A percentile compares a stretch with the other conserved stretches of the same genome.
phyloP scores from a whole-genome alignment of 1,284 basidiomycete genomes.

The Microbotryum lychnidis-dioicae region DNA sequence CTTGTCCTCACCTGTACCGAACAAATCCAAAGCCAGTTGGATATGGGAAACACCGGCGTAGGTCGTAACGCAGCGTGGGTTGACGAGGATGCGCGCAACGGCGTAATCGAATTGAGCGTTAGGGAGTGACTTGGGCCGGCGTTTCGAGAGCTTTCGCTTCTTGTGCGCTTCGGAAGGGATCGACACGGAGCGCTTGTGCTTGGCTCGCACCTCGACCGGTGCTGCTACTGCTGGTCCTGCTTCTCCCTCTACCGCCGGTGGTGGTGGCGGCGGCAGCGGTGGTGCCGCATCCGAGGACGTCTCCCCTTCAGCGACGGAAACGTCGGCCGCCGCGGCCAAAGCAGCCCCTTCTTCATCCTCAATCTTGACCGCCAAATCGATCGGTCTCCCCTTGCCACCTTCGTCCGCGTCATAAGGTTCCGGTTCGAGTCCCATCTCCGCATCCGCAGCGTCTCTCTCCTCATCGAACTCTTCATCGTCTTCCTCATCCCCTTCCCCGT shows the following conservation, averaged over 20 bases:
- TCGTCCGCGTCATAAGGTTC: constrained; percentile 28
- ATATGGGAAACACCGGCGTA: constrained; percentile 93
- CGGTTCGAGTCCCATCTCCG: constrained; percentile 9
- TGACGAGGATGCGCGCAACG: constrained; percentile 65
- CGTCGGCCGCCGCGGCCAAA: constrained; percentile 16
- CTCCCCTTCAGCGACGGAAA: constrained; percentile 1
- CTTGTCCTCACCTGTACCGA: constrained; percentile 61
- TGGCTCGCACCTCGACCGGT: neutral
- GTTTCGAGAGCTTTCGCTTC: constrained; percentile 46
- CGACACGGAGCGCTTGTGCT: neutral
- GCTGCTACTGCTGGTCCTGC: neutral
- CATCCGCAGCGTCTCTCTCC: constrained; percentile 14
- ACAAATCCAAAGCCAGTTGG: constrained; percentile 79
- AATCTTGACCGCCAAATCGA: constrained; percentile 33
- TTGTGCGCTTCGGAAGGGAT: constrained; percentile 39
- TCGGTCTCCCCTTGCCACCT: constrained; percentile 38
- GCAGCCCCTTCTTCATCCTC: constrained; percentile 33
- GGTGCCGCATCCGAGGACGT: constrained; percentile 2
- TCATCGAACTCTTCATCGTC: constrained; percentile 31
- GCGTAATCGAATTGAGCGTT: constrained; percentile 80
- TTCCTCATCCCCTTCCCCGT: constrained; percentile 27
- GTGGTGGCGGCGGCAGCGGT: neutral
- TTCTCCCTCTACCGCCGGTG: neutral
- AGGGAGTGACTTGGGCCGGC: constrained; percentile 50
- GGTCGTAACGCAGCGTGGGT: constrained; percentile 88